Conservation (phyloP, 2,329 filamentous ascomycete genomes). For the Calonectria pseudoturangicola region DNA sequence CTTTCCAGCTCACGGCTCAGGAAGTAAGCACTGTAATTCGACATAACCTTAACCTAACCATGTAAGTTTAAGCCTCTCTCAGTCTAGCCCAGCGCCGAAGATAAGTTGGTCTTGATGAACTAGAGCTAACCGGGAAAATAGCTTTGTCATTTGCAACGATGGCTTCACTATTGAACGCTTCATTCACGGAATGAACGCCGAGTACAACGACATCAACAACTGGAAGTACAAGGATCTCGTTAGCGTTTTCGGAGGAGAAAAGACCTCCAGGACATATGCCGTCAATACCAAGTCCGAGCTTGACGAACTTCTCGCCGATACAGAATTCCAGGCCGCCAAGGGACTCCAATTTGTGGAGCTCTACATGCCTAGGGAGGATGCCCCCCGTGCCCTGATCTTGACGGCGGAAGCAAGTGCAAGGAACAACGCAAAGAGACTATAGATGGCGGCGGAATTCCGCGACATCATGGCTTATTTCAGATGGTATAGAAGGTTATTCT, state of each 20-base stretch:
- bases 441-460: slow-evolving; percentile 39
- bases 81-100: not conserved
- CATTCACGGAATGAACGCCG: slow-evolving; percentile 87
- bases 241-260: slow-evolving; percentile 79
- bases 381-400: slow-evolving; percentile 80
- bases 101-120: not conserved
- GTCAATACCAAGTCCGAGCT: slow-evolving; percentile 83
- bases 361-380: slow-evolving; percentile 87
- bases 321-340: slow-evolving; percentile 75
- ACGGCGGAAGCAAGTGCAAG: slow-evolving; percentile 83
- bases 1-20: slow-evolving; percentile 89
- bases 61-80: slow-evolving; percentile 70
- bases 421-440: slow-evolving; percentile 73
- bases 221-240: slow-evolving; percentile 85
- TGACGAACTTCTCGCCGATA: slow-evolving; percentile 77
- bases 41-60: slow-evolving; percentile 83
- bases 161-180: slow-evolving; percentile 93
- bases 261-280: slow-evolving; percentile 77
- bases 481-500: slow-evolving; percentile 39
- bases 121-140: slow-evolving; percentile 56
- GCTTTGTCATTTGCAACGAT: slow-evolving; percentile 90
- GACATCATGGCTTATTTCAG: slow-evolving; percentile 29
- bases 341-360: slow-evolving; percentile 85
- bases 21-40: slow-evolving; percentile 90
- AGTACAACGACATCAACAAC: slow-evolving; percentile 86